Evolutionary conservation across 352 stramenopile genomes (phyloP), one percentile per base, ranked within the genome.

Genomic region (Pythium chondricola): DNA sequence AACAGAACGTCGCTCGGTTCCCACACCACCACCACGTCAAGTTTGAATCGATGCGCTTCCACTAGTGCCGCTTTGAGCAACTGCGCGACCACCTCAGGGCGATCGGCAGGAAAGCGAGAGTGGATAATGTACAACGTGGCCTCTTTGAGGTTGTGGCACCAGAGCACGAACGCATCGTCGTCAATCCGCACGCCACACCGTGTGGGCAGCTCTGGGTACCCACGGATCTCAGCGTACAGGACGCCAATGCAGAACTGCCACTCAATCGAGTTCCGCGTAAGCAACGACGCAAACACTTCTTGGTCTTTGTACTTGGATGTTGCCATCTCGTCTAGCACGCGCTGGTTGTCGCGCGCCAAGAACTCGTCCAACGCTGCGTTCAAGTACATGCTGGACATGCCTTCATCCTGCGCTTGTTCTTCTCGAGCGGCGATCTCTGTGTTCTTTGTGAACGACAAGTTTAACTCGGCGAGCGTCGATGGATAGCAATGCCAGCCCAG

Each of bases 101-200:
- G 42, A 30, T 56, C 42, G 0, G 46, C 43, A 24, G 68, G 57
- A n/a, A 85, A 62, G 0, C 69, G 63, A 47, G 67, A 62, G 18
- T 63, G 72, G 35, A 80, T 43, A 24, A 85, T 42, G 49, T 80
- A 79, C 31, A 87, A 58, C 46, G 68, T 72, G 25, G 60, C 67
- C 35, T 68, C 71, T 50, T 85, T 85, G 27, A 83, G 30, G 35
- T 83, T 80, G 62, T 85, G 72, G 50, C 64, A 80, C 75, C 75
- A 88, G 11, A 88, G 38, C 9, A 84, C 36, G 31, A 85, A 85
- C 0, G 69, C 71, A 24, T 80, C 61, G 26, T 52, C 57, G 24
- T 54, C 59, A 25, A 81, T 20, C 25, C 60, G 56, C 25, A 67
- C 54, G 13, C 75, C 75, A 27, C 68, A 81, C 11, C 49, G 61